phyloP scores from a whole-genome alignment of 2,329 filamentous ascomycete species.

The Aspergillus quadricinctus region DNA sequence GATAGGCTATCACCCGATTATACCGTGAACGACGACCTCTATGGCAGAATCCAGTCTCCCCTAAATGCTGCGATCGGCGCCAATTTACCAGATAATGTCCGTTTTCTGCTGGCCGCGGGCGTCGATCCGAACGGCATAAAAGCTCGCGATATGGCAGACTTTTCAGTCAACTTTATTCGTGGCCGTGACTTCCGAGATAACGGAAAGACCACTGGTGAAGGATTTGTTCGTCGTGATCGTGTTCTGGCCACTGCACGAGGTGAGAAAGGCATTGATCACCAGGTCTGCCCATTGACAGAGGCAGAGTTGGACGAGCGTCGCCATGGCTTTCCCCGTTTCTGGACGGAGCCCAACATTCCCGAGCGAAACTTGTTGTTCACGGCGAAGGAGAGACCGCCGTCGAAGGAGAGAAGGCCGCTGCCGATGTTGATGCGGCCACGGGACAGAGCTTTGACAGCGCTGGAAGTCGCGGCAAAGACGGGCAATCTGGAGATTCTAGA shows the following conservation, averaged over 20 bases:
- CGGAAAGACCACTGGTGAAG: background rate
- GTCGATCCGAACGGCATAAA: slow-evolving; percentile 4
- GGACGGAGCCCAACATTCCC: slow-evolving; percentile 11
- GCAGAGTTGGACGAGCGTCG: slow-evolving; percentile 9
- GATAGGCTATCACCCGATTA: too few relatives aligned
- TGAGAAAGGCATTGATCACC: slow-evolving; percentile 3
- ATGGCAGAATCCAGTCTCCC: slow-evolving; percentile 1
- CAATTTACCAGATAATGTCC: slow-evolving; percentile 2
- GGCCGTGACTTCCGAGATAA: slow-evolving; percentile 2
- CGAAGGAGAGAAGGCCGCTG: too few relatives aligned
- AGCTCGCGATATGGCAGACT: background rate
- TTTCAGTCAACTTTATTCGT: slow-evolving; percentile 4
- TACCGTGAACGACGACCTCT: too few relatives aligned
- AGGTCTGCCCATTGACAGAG: slow-evolving; percentile 6
- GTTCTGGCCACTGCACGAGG: slow-evolving; percentile 5
- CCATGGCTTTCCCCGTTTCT: slow-evolving; percentile 8
- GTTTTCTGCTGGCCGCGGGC: slow-evolving; percentile 5
- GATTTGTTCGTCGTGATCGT: background rate
- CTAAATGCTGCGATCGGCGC: slow-evolving; percentile 6
- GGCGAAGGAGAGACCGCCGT: background rate
- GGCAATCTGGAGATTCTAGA: slow-evolving; percentile 5
- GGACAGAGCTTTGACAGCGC: background rate
- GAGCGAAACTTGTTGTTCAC: slow-evolving; percentile 3
- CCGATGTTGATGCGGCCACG: too few relatives aligned
- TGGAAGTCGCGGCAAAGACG: slow-evolving; percentile 7